Evolutionary conservation across 1,284 basidiomycete species (phyloP), one percentile per base, ranked within the genome.

Genomic region (Naganishia sp.): DNA sequence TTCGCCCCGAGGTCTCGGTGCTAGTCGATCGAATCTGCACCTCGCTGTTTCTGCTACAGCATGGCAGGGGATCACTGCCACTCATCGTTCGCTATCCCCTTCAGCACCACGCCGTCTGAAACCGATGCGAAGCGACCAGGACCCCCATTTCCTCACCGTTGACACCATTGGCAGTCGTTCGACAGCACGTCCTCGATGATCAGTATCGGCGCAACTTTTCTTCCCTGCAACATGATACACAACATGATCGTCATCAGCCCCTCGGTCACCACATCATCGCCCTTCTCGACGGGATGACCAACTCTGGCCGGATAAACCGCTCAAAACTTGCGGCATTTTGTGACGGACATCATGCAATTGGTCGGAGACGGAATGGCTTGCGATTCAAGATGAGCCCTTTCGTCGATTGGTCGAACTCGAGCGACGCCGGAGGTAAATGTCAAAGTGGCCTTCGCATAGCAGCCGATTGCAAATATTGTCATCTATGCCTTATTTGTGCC

Each of bases 291-390:
- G 2, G 6, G 23, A 21, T 56, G 18, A 21, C 55, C 55, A 46
- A 57, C 55, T 57, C 55, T 57, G 55, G 55, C 55, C 55, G 21
- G 25, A 31, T 42, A 57, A 57, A 57, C 48, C 48, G n/a, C 48
- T 49, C 48, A 49, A 49, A 15, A 15, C 21, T 28, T 57, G 55
- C 25, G 55, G 39, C 43, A 44, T 57, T 57, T 57, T 28, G 55
- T 13, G 43, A 15, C 0, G 28, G 31, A 46, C 55, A 25, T 16
- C 33, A 23, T 45, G 23, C 16, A 43, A 57, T 57, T 57, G 55
- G 55, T 25, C 23, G 23, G 45, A 46, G 18, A 43, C 11, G 23
- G 25, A 44, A 44, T 21, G 55, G 55, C 43, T 46, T 57, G 43
- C 15, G 15, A 6, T 18, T 16, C 18, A 11, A 28, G 44, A n/a